These are phyloP conservation scores for Ciborinia camelliae DNA, from an alignment of 2,329 filamentous ascomycete species.

Conservation along the genomic window DNA sequence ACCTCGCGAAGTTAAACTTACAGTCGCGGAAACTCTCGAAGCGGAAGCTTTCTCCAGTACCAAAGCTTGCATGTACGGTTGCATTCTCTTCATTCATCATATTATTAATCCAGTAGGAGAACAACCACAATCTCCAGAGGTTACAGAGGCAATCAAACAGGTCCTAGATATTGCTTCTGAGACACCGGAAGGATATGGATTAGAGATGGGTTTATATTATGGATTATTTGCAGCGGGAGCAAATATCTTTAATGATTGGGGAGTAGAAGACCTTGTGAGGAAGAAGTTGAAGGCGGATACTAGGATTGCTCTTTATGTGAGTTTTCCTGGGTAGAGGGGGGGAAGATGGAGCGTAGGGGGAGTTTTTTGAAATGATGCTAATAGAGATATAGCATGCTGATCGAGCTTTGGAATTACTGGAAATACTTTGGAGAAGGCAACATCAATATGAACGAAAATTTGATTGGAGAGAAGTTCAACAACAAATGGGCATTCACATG, in stretches of 20 bases:
- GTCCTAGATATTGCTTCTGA: constrained; percentile 34
- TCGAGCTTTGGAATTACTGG: constrained; percentile 33
- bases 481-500: constrained; percentile 36
- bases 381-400: constrained; percentile 32
- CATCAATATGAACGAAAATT: constrained; percentile 34
- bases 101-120: constrained; percentile 32
- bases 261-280: constrained; percentile 32
- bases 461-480: constrained; percentile 36
- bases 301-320: constrained; percentile 34
- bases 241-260: constrained; percentile 32
- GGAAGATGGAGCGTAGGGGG: background rate
- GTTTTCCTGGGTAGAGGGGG: constrained; percentile 5
- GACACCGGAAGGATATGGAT: constrained; percentile 34
- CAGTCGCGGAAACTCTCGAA: constrained; percentile 33
- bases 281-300: constrained; percentile 32
- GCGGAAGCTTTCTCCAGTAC: constrained; percentile 35
- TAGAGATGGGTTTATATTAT: constrained; percentile 37
- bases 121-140: constrained; percentile 26
- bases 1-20: constrained; percentile 31
- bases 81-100: constrained; percentile 34
- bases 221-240: constrained; percentile 35
- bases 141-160: constrained; percentile 30
- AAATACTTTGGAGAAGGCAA: constrained; percentile 36
- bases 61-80: constrained; percentile 32
- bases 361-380: constrained; percentile 14